Evolutionary conservation across 768 basidiomycete species (phyloP), one percentile per base, ranked within the genome.

Genomic region (Leccinum truebloodii): DNA sequence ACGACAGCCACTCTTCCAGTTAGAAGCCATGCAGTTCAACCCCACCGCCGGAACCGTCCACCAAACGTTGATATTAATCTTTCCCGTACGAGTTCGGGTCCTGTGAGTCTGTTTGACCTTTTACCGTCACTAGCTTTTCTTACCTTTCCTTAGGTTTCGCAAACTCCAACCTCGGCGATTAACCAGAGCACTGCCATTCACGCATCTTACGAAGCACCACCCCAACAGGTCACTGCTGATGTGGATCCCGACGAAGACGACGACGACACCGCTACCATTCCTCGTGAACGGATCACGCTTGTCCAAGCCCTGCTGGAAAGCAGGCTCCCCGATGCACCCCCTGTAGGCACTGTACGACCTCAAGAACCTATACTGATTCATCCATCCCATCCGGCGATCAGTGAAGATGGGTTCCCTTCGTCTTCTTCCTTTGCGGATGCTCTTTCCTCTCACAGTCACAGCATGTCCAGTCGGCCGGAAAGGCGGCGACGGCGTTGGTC

Each of bases 291-390:
- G 28, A 87, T 94, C 39, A 87, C 85, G 28, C 81, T 94, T 46
- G 86, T 81, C 0, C 85, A 94, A 64, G 87, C 87, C 10, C 76
- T 94, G 20, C 68, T 89, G 56, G 92, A 94, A 76, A 92, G 91
- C 65, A 86, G 92, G 39, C 73, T 90, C 34, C 91, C 92, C 7
- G 81, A 87, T 37, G 69, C 90, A 14, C 89, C 92, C 16, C 91
- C 91, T 18, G 77, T 79, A 37, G 92, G 92, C 18, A 81, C 87
- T 10, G 77, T 77, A 55, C 86, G 75, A 54, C 79, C 85, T 10
- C 90, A 92, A 68, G 82, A 88, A 39, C 85, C 91, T 30, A 88
- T 92, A 39, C 67, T 92, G 22, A 75, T 92, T 28, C 73, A 79
- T 16, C 59, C 80, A n/a, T 75, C 83, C 7, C 74, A 75, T 67